A percentile compares a stretch with the other conserved stretches of the same genome.
Evolutionary conservation across 208 protist species (phyloP).

Genomic region (Trypanosoma theileri): DNA sequence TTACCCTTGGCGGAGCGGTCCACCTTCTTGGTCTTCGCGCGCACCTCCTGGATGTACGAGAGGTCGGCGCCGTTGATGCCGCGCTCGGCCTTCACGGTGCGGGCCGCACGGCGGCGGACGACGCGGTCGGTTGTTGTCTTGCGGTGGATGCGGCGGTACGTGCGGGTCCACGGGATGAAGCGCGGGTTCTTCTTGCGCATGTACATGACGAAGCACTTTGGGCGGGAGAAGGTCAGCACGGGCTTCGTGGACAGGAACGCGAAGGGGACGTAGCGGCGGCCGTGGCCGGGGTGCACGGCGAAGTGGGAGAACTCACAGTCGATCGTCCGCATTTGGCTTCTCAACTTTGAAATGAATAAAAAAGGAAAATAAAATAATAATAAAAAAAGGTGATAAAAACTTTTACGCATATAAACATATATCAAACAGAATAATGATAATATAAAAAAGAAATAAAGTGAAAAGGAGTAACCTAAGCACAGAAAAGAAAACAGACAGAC

Average conservation of each 20-base stretch:
- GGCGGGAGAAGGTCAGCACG: slow-evolving; percentile 90
- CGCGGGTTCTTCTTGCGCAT: slow-evolving; percentile 95
- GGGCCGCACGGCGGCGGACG: slow-evolving; percentile 74
- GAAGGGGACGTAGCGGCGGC: slow-evolving; percentile 92
- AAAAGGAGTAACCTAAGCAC: slow-evolving; percentile 10
- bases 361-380: not conserved
- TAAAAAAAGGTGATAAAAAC: slow-evolving; percentile 15
- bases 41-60: slow-evolving; percentile 88
- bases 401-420: not conserved
- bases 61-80: slow-evolving; percentile 88
- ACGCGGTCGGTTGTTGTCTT: slow-evolving; percentile 89
- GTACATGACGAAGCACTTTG: slow-evolving; percentile 91
- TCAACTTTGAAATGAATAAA: slow-evolving; percentile 10
- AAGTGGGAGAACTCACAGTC: slow-evolving; percentile 94
- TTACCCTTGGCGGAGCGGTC: slow-evolving; percentile 90
- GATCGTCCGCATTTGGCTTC: slow-evolving; percentile 81
- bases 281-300: slow-evolving; percentile 93
- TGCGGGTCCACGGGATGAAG: slow-evolving; percentile 91
- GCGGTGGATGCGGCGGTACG: slow-evolving; percentile 92
- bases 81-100: slow-evolving; percentile 71
- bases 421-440: slow-evolving; percentile 4
- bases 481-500: no score
- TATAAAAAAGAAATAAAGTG: slow-evolving; percentile 9
- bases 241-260: slow-evolving; percentile 94
- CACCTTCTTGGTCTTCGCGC: slow-evolving; percentile 62